These are phyloP conservation scores for Phytomonas francai DNA, from an alignment of 208 protist genomes.

Conservation along the genomic window DNA sequence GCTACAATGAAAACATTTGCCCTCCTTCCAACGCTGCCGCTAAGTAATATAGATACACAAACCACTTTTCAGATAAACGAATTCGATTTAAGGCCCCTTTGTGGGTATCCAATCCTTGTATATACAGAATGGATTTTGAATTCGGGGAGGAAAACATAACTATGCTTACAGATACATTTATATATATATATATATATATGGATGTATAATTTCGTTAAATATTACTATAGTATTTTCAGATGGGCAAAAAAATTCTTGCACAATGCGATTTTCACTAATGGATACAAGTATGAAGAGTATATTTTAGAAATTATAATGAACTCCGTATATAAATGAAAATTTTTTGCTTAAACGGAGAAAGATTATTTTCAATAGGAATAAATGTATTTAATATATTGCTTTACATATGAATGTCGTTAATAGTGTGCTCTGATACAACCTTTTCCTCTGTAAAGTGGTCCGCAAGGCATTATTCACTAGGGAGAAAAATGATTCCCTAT, in stretches of 20 bases:
- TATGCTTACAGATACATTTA: background rate
- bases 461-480: background rate
- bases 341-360: no score
- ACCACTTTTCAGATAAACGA: background rate
- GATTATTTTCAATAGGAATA: background rate
- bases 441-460: background rate
- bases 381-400: background rate
- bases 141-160: background rate
- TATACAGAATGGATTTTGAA: background rate
- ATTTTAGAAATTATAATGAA: no score
- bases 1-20: slow-evolving; percentile 53
- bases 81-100: background rate
- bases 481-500: background rate
- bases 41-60: background rate
- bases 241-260: background rate
- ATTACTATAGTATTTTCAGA: slow-evolving; percentile 5
- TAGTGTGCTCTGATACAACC: no score
- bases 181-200: background rate
- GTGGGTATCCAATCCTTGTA: background rate
- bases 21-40: background rate
- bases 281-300: background rate
- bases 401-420: background rate
- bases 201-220: slow-evolving; percentile 1
- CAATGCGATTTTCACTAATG: background rate
- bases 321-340: no score